Percentiles rank a stretch among this genome's conserved stretches.
Conservation (phyloP, 805 yeast species). For the Maudiozyma bulderi region DNA sequence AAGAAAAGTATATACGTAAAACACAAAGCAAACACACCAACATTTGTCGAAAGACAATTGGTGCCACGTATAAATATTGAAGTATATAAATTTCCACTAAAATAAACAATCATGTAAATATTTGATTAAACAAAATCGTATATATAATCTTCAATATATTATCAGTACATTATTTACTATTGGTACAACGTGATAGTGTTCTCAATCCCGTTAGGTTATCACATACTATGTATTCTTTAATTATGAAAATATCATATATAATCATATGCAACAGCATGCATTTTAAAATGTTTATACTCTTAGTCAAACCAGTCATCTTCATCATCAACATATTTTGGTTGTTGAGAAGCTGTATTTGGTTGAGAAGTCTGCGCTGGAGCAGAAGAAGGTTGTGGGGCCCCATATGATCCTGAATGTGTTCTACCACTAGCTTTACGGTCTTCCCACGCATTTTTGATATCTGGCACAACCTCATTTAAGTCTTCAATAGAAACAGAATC, state of each 20-base stretch:
- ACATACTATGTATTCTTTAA: too few relatives aligned
- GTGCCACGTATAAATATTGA: background rate
- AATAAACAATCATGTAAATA: conserved; percentile 4
- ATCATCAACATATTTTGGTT: conserved; percentile 26
- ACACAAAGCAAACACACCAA: background rate
- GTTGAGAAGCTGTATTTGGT: background rate
- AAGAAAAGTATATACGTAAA: background rate
- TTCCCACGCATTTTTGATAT: conserved; percentile 55
- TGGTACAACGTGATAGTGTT: background rate
- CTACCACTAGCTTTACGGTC: conserved; percentile 33
- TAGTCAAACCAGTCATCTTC: conserved; percentile 29
- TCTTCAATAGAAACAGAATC: conserved; percentile 83
- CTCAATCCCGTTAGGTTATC: too few relatives aligned
- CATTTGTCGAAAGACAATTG: background rate
- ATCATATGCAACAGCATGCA: too few relatives aligned
- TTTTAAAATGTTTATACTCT: background rate
- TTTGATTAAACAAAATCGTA: background rate
- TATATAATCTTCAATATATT: background rate
- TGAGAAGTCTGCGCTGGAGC: background rate
- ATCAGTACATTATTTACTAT: background rate
- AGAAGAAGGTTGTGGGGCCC: background rate
- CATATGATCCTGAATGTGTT: background rate
- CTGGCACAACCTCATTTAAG: conserved; percentile 45
- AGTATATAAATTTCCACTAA: background rate
- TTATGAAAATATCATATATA: too few relatives aligned